phyloP scores from a whole-genome alignment of 495 filamentous ascomycete genomes.

The Bathelium albidoporum region DNA sequence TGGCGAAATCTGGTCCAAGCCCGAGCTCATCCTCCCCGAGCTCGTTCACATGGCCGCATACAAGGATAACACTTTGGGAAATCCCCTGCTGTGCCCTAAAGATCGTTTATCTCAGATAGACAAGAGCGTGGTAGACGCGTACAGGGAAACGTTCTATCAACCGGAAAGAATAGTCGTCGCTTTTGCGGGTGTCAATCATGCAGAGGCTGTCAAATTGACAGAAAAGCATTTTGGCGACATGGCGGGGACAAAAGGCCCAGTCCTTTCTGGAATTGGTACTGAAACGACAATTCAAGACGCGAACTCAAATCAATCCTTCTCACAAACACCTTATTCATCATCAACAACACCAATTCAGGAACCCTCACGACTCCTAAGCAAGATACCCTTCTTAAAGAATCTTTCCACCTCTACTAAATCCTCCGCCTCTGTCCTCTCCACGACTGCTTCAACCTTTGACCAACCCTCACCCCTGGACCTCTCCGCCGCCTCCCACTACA shows the following conservation, averaged over 20 bases:
- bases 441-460: constrained; percentile 16
- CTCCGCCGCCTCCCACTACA: constrained; percentile 66
- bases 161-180: constrained; percentile 89
- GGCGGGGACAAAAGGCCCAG: constrained; percentile 43
- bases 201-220: constrained; percentile 66
- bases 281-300: constrained; percentile 30
- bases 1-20: constrained; percentile 93
- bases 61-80: constrained; percentile 89
- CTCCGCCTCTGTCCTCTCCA: constrained; percentile 42
- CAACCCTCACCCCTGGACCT: constrained; percentile 32
- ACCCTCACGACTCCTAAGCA: constrained; percentile 59
- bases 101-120: constrained; percentile 74
- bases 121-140: constrained; percentile 60
- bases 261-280: constrained; percentile 47
- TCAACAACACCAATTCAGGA: constrained; percentile 29
- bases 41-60: constrained; percentile 90
- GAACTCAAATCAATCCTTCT: neutral
- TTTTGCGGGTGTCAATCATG: constrained; percentile 83
- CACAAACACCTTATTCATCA: constrained; percentile 22
- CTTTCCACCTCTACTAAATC: constrained; percentile 60
- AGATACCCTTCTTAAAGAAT: constrained; percentile 89
- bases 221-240: constrained; percentile 88
- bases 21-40: constrained; percentile 91
- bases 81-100: constrained; percentile 81
- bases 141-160: constrained; percentile 72